Conservation (phyloP, 805 yeast genomes). For the Ogataea trehalophila region DNA sequence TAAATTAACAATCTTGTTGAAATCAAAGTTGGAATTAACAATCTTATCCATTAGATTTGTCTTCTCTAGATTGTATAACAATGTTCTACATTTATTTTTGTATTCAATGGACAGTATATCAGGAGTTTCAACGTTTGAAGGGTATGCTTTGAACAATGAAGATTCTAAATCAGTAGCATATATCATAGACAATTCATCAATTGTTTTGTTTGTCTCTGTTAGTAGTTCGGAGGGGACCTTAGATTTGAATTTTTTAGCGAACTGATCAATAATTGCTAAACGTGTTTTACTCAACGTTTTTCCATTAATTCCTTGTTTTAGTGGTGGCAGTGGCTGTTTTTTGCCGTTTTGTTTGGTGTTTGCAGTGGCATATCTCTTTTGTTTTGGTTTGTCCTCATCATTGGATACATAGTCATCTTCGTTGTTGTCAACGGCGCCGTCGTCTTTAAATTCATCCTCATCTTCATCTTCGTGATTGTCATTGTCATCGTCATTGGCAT, state of each 20-base stretch:
- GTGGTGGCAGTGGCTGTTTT: conserved; percentile 4
- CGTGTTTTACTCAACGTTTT: conserved; percentile 32
- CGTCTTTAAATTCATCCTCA: conserved; percentile 11
- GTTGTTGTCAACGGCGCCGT: conserved; percentile 11
- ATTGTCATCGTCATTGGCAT: conserved; percentile 13
- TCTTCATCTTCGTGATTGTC: conserved; percentile 15
- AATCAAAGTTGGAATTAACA: conserved; percentile 46
- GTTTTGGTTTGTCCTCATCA: conserved; percentile 8
- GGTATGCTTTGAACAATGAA: conserved; percentile 35
- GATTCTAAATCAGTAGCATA: conserved; percentile 52
- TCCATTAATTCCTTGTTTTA: conserved; percentile 3
- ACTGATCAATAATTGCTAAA: conserved; percentile 47
- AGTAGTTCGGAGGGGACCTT: conserved; percentile 35
- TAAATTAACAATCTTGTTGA: conserved; percentile 56
- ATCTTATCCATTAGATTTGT: conserved; percentile 58
- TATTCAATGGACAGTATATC: conserved; percentile 36
- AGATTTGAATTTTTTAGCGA: conserved; percentile 38
- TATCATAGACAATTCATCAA: conserved; percentile 33
- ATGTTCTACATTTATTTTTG: conserved; percentile 63
- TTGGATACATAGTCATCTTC: conserved; percentile 6
- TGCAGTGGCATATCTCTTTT: conserved; percentile 6
- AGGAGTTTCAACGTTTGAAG: conserved; percentile 9
- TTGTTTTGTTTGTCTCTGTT: conserved; percentile 13
- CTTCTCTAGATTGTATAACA: conserved; percentile 55
- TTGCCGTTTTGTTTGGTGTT: conserved; percentile 1